Evolutionary conservation across 371 early-diverging fungal genomes (phyloP).

Genomic region (Rhizomucor miehei): DNA sequence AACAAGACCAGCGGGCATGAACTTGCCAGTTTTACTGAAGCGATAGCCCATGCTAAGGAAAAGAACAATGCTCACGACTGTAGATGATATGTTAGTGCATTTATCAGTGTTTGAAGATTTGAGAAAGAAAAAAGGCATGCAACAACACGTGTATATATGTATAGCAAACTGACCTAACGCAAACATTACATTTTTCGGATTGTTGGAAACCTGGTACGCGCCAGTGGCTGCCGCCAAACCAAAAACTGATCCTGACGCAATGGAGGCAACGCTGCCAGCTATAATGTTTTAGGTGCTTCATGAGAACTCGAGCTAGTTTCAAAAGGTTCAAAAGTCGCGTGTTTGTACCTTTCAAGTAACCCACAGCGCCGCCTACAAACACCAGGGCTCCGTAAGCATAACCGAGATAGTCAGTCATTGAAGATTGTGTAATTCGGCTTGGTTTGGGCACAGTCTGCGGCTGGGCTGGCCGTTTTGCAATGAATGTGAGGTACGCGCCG

Average conservation of each 20-base stretch:
- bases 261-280: slow-evolving; percentile 48
- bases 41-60: slow-evolving; percentile 59
- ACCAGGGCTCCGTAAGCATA: slow-evolving; percentile 36
- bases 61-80: slow-evolving; percentile 42
- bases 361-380: slow-evolving; percentile 40
- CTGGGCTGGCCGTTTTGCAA: too few species aligned
- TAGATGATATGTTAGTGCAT: neutral
- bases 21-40: slow-evolving; percentile 50
- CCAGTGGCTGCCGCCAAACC: slow-evolving; percentile 35
- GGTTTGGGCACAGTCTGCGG: too few species aligned
- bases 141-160: neutral
- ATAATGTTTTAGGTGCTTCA: neutral
- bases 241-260: slow-evolving; percentile 42
- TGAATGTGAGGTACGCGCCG: too few species aligned
- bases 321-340: too few species aligned
- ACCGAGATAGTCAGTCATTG: slow-evolving; percentile 43
- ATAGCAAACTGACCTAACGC: slow-evolving; percentile 35
- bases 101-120: neutral
- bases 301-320: too few species aligned
- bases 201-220: slow-evolving; percentile 40
- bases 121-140: too few species aligned
- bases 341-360: slow-evolving; percentile 47
- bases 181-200: slow-evolving; percentile 42
- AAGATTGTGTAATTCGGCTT: neutral
- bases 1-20: slow-evolving; percentile 66